These are phyloP conservation scores for Crucibulum laeve DNA, from an alignment of 768 basidiomycete species.

Conservation along the genomic window DNA sequence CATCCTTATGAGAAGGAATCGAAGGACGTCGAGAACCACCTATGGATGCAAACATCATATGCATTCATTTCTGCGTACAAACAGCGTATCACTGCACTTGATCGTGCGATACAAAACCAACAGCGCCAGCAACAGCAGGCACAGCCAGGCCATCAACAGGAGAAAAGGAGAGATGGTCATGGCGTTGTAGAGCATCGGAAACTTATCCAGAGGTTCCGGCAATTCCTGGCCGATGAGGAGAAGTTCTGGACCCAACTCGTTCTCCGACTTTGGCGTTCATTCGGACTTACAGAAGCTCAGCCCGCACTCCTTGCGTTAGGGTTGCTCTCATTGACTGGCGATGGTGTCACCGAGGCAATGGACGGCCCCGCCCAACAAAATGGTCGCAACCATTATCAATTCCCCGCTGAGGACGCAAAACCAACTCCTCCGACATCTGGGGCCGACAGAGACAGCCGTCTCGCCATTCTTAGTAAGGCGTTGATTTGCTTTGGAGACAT, in stretches of 20 bases:
- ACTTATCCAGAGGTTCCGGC: slow-evolving; percentile 80
- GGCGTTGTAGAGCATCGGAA: slow-evolving; percentile 83
- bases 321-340: slow-evolving; percentile 40
- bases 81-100: slow-evolving; percentile 62
- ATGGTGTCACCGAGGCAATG: slow-evolving; percentile 12
- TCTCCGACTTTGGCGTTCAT: slow-evolving; percentile 67
- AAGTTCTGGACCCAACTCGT: slow-evolving; percentile 87
- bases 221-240: slow-evolving; percentile 87
- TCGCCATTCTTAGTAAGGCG: slow-evolving; percentile 82
- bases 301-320: slow-evolving; percentile 54
- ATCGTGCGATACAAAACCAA: slow-evolving; percentile 45
- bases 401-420: slow-evolving; percentile 52
- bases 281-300: slow-evolving; percentile 62
- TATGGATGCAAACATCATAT: slow-evolving; percentile 94
- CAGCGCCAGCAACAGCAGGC: slow-evolving; percentile 32
- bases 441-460: slow-evolving; percentile 54
- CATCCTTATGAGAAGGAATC: slow-evolving; percentile 70
- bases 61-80: slow-evolving; percentile 82
- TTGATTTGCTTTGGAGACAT: slow-evolving; percentile 93
- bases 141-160: slow-evolving; percentile 28
- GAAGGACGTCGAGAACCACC: slow-evolving; percentile 74
- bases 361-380: slow-evolving; percentile 17
- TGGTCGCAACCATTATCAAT: slow-evolving; percentile 58
- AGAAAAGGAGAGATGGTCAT: slow-evolving; percentile 31
- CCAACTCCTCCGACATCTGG: slow-evolving; percentile 33